Evolutionary conservation across 2,329 filamentous ascomycete genomes (phyloP), one percentile per base, ranked within the genome.

Genomic region (Diaporthe humulicola): DNA sequence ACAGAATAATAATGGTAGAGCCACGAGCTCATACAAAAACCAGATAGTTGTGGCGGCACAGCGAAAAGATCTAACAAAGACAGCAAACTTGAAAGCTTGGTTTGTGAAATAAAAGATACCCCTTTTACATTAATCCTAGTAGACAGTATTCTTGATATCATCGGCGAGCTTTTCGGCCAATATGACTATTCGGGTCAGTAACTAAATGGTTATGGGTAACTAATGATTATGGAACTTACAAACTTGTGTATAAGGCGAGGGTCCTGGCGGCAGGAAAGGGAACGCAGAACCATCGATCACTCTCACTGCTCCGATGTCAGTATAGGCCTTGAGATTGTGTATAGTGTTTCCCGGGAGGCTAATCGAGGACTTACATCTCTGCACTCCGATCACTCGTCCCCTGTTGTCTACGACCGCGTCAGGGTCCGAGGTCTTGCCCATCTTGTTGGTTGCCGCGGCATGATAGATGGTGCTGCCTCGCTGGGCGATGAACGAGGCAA

Each of bases 371-470:
- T 48, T 58, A 71, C 69, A 45, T 36, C 48, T 60, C 17, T 54
- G 28, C 17, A 75, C 70, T 5, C 73, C 73, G 45, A 57, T 50
- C 1, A 75, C 73, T 25, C 60, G 60, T 22, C 70, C 69, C 1
- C 38, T 42, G 25, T 17, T 45, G 3, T 42, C 73, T 2, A 75
- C 70, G 25, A 75, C 73, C 14, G 69, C 58, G 22, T 28, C 25
- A 33, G 58, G 30, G 14, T 75, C 70, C 1, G 28, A 38, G 22
- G 58, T 17, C 48, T 28, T 79, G 0, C 84, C 84, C 83, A 85
- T 86, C 33, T 80, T 82, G 72, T 82, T 84, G 1, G 82, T 83
- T 7, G 80, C 79, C 9, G 78, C 73, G 0, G 81, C 80, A 76
- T 86, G 83, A 72, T 79, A 82, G 22, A 84, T 75, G 0, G 80